Conservation (phyloP, 2,329 filamentous ascomycete species). For the Stemphylium lycopersici region DNA sequence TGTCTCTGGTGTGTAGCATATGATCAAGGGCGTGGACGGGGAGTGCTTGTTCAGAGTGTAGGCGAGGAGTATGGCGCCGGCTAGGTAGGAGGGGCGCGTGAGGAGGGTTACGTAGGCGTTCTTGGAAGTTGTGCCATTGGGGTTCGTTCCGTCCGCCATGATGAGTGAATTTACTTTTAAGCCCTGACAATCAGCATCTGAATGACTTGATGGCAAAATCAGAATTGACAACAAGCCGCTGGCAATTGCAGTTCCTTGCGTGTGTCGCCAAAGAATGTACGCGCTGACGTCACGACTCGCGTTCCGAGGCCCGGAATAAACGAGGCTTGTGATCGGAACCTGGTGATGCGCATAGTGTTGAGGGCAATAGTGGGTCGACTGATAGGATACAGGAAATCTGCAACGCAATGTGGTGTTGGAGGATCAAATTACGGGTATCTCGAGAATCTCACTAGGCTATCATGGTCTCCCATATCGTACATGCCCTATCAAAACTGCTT, state of each 20-base stretch:
- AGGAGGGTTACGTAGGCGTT: constrained; percentile 59
- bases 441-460: constrained; percentile 9
- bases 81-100: constrained; percentile 59
- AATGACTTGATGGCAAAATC: not conserved
- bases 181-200: not conserved
- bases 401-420: not conserved
- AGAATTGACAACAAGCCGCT: not conserved
- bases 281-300: constrained; percentile 32
- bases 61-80: constrained; percentile 59
- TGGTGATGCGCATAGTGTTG: not conserved
- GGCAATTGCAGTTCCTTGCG: not conserved
- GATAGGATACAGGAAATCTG: not conserved
- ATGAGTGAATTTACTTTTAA: not conserved
- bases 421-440: constrained; percentile 30
- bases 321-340: constrained; percentile 1
- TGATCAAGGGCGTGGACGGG: constrained; percentile 56
- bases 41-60: constrained; percentile 56
- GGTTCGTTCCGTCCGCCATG: constrained; percentile 14
- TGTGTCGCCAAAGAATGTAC: constrained; percentile 3
- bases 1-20: constrained; percentile 55
- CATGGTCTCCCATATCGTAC: not conserved
- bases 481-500: constrained; percentile 21
- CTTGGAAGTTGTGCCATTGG: not conserved
- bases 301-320: constrained; percentile 13
- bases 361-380: not conserved